Percentiles rank a stretch among this genome's conserved stretches.
phyloP scores from a whole-genome alignment of 345 rosid species.

The Brassica napus region Da-Ae NC_063439.1:17031001-17031500 shows the following conservation, averaged over 20 bases:
- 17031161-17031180: constrained; percentile 76
- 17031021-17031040: neutral
- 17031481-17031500: constrained; percentile 3
- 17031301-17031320: constrained; percentile 26
- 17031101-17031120: neutral
- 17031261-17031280: constrained; percentile 11
- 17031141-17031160: constrained; percentile 48
- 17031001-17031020: neutral
- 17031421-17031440: constrained; percentile 33
- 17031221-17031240: constrained; percentile 36
- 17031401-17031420: constrained; percentile 9
- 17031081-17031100: neutral
- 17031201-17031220: constrained; percentile 67
- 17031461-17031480: neutral
- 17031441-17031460: neutral
- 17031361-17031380: constrained; percentile 20
- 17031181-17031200: constrained; percentile 83
- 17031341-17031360: neutral
- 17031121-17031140: neutral
- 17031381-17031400: constrained; percentile 2
- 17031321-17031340: neutral
- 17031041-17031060: neutral
- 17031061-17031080: neutral
- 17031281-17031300: constrained; percentile 11
- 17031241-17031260: constrained; percentile 39